These are phyloP conservation scores for Theileria parva DNA, from an alignment of 169 alveolate genomes.

Conservation along the genomic window DNA sequence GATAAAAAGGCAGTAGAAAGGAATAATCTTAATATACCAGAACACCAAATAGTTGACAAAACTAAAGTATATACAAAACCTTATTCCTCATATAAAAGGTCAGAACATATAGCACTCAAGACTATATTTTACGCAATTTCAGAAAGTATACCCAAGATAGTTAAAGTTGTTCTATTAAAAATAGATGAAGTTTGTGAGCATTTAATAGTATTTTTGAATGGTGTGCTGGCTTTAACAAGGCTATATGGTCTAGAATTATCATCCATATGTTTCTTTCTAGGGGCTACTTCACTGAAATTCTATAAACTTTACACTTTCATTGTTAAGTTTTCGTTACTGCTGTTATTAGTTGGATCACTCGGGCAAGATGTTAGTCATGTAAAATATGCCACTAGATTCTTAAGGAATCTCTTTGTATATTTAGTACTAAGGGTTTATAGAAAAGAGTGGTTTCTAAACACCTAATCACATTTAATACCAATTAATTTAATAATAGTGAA, in stretches of 20 bases:
- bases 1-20: slow-evolving; percentile 24
- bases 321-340: slow-evolving; percentile 18
- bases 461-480: background rate
- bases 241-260: slow-evolving; percentile 20
- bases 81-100: slow-evolving; percentile 21
- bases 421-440: slow-evolving; percentile 28
- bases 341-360: background rate
- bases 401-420: slow-evolving; percentile 17
- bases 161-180: slow-evolving; percentile 1
- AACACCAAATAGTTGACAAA: slow-evolving; percentile 32
- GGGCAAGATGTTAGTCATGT: slow-evolving; percentile 19
- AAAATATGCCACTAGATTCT: background rate
- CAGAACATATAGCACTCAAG: slow-evolving; percentile 59
- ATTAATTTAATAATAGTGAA: no score
- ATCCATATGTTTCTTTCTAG: slow-evolving; percentile 14
- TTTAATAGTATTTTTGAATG: slow-evolving; percentile 21
- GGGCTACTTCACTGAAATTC: slow-evolving; percentile 22
- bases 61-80: slow-evolving; percentile 38
- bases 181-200: slow-evolving; percentile 12
- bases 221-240: slow-evolving; percentile 37
- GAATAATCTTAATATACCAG: slow-evolving; percentile 35
- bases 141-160: slow-evolving; percentile 15
- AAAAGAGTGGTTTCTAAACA: slow-evolving; percentile 56
- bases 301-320: slow-evolving; percentile 5
- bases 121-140: slow-evolving; percentile 20